Evolutionary conservation across 768 basidiomycete species (phyloP).

Genomic region (Rhizopogon rudus): DNA sequence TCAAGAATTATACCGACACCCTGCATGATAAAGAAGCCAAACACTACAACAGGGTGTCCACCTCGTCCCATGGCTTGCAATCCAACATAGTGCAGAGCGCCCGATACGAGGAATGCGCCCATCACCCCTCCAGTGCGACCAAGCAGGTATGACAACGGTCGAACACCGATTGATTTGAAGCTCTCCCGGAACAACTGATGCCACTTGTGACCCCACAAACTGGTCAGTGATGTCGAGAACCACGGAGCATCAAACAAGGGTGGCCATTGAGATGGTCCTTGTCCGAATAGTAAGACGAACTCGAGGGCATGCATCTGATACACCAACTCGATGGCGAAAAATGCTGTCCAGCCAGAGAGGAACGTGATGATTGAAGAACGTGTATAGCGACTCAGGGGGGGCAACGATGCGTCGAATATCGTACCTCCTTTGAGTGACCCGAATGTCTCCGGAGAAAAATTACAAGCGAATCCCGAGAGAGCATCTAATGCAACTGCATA

Average conservation of each 20-base stretch:
- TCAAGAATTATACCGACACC: conserved; percentile 51
- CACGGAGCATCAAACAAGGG: conserved; percentile 58
- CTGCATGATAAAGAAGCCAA: conserved; percentile 54
- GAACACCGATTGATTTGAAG: conserved; percentile 49
- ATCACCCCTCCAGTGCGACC: conserved; percentile 48
- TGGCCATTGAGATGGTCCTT: conserved; percentile 55
- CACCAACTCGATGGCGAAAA: conserved; percentile 37
- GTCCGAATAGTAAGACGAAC: conserved; percentile 41
- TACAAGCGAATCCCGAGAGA: conserved; percentile 6
- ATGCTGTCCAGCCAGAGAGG: conserved; percentile 39
- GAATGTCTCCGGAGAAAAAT: conserved; percentile 38
- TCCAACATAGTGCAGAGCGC: conserved; percentile 53
- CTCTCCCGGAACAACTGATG: conserved; percentile 60
- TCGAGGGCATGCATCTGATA: conserved; percentile 40
- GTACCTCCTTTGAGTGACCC: conserved; percentile 27
- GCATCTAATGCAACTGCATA: conserved; percentile 8
- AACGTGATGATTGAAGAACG: conserved; percentile 41
- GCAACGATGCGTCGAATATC: conserved; percentile 32
- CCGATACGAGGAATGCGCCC: conserved; percentile 58
- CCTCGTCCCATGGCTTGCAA: conserved; percentile 56
- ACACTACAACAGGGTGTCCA: conserved; percentile 35
- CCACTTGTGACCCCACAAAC: conserved; percentile 65
- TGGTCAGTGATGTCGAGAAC: conserved; percentile 49
- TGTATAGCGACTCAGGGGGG: conserved; percentile 28
- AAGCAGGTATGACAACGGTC: conserved; percentile 35